A percentile compares a stretch with the other conserved stretches of the same genome.
Evolutionary conservation across 805 yeast genomes (phyloP).

Genomic region (Limtongia smithiae): DNA sequence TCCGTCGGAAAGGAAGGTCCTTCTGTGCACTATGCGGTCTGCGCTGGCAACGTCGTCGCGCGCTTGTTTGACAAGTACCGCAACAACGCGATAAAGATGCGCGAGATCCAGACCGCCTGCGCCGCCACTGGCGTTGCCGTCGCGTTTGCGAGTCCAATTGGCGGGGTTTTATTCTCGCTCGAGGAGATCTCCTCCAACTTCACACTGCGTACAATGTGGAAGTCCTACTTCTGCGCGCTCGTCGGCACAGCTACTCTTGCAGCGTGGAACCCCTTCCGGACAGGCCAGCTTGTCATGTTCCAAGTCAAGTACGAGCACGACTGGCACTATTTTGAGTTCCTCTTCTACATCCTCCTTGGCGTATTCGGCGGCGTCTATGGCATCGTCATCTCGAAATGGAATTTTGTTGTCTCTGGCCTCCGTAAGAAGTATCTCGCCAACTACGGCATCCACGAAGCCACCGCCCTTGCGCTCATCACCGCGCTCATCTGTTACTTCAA

Average conservation of each 20-base stretch:
- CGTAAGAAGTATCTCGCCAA: constrained; percentile 43
- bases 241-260: constrained; percentile 81
- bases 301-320: constrained; percentile 81
- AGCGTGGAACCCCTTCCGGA: constrained; percentile 82
- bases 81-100: constrained; percentile 36
- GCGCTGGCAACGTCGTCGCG: constrained; percentile 84
- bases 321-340: constrained; percentile 85
- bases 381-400: constrained; percentile 38
- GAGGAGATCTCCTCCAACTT: constrained; percentile 83
- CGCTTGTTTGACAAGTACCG: constrained; percentile 45
- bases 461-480: constrained; percentile 62
- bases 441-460: constrained; percentile 68
- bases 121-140: constrained; percentile 99
- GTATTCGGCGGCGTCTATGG: constrained; percentile 92
- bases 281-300: constrained; percentile 90
- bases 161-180: constrained; percentile 88
- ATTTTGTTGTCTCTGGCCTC: constrained; percentile 40
- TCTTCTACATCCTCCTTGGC: constrained; percentile 75
- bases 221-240: constrained; percentile 84
- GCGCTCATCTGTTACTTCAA: constrained; percentile 79
- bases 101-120: constrained; percentile 77
- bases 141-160: constrained; percentile 95
- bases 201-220: constrained; percentile 79
- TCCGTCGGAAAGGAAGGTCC: constrained; percentile 99
- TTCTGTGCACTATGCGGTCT: constrained; percentile 94